A percentile compares a stretch with the other conserved stretches of the same genome.
These are phyloP conservation scores for Saccharomycopsis guyanensis DNA, from an alignment of 805 yeast genomes.

Conservation along the genomic window DNA sequence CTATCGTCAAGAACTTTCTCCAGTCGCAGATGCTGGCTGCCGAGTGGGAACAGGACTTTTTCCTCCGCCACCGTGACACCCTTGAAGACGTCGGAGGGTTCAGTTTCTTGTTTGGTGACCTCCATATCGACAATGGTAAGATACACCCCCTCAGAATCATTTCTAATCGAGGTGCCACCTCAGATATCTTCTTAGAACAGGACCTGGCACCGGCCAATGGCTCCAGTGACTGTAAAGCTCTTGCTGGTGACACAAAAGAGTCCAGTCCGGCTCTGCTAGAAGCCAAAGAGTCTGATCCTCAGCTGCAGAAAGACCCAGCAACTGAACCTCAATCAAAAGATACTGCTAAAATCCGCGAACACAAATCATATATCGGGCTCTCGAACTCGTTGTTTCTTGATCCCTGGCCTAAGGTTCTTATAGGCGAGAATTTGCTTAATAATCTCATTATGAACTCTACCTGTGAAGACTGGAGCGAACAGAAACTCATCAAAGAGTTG, in stretches of 20 bases:
- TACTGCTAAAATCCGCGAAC: neutral
- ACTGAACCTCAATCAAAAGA: neutral
- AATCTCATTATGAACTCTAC: slow-evolving; percentile 26
- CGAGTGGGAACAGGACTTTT: slow-evolving; percentile 38
- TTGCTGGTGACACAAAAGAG: slow-evolving; percentile 19
- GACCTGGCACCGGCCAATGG: neutral
- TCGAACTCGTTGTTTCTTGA: slow-evolving; percentile 60
- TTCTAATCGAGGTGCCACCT: slow-evolving; percentile 38
- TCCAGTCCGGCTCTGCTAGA: neutral
- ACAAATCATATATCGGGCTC: slow-evolving; percentile 36
- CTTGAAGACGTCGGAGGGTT: slow-evolving; percentile 51
- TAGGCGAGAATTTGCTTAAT: slow-evolving; percentile 43
- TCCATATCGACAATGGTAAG: slow-evolving; percentile 25
- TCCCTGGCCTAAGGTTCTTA: slow-evolving; percentile 60
- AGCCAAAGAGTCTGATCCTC: neutral
- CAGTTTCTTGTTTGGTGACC: slow-evolving; percentile 48
- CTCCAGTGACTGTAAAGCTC: neutral
- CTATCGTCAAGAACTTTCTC: slow-evolving; percentile 40
- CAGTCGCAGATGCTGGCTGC: slow-evolving; percentile 30
- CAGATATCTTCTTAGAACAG: slow-evolving; percentile 6
- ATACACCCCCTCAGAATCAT: slow-evolving; percentile 36
- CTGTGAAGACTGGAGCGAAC: slow-evolving; percentile 23
- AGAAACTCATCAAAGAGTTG: slow-evolving; percentile 38
- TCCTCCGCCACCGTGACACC: slow-evolving; percentile 23
- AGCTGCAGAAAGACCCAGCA: neutral